phyloP scores from a whole-genome alignment of 2,329 filamentous ascomycete genomes.

The Macrophomina phaseolina region DNA sequence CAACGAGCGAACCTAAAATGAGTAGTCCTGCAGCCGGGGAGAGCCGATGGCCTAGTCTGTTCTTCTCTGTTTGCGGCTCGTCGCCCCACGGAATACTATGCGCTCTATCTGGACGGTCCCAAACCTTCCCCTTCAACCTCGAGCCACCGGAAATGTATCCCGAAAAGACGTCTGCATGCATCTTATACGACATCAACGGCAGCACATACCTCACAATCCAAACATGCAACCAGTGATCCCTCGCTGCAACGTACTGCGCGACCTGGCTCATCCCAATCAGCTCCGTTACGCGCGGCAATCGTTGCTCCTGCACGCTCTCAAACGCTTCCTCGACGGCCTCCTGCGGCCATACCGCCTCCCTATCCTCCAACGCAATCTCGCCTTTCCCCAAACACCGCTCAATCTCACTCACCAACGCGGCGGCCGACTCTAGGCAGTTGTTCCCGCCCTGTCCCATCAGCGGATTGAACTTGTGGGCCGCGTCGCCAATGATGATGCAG shows the following conservation, averaged over 20 bases:
- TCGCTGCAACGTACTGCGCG: not conserved
- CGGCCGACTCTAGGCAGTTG: not conserved
- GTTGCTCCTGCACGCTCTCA: not conserved
- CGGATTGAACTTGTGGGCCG: conserved; percentile 39
- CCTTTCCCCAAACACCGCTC: not conserved
- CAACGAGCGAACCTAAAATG: no score
- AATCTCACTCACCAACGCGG: conserved; percentile 25
- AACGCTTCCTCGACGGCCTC: no score
- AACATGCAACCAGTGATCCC: not conserved
- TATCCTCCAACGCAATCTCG: not conserved
- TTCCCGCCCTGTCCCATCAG: not conserved
- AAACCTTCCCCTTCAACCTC: not conserved
- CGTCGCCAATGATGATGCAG: conserved; percentile 49
- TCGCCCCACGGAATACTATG: not conserved
- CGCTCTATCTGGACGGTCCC: not conserved
- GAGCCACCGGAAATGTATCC: not conserved
- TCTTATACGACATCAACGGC: not conserved
- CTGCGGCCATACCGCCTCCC: not conserved
- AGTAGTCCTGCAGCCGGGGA: no score
- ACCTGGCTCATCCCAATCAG: not conserved
- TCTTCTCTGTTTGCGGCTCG: not conserved
- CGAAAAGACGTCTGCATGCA: not conserved
- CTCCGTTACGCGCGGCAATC: not conserved
- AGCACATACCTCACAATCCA: not conserved
- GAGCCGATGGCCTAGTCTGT: no score